These are phyloP conservation scores for Euphrasia confusa DNA, from an alignment of 257 asterid species.

Conservation along the genomic window DNA sequence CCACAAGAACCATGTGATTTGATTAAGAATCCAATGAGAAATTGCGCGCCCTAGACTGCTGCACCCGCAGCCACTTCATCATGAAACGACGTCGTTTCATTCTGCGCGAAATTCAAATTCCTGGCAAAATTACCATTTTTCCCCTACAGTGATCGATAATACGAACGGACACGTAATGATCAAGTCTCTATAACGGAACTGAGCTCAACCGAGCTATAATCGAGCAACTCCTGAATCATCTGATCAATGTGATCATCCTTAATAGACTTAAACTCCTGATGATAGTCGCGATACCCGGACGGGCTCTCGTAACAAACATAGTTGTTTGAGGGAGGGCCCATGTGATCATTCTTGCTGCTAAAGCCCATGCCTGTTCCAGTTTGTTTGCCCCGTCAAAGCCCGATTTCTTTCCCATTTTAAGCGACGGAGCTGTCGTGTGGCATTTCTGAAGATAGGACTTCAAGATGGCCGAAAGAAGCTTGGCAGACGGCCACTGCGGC, in stretches of 20 bases:
- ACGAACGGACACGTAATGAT: conserved; percentile 18
- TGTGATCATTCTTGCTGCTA: conserved; percentile 21
- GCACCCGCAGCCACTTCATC: too few species aligned
- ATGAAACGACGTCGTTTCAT: too few species aligned
- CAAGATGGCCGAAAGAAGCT: conserved; percentile 58
- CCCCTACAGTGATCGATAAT: not conserved
- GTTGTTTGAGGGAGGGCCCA: not conserved
- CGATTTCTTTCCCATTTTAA: conserved; percentile 43
- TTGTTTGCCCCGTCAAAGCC: not conserved
- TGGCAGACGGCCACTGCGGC: conserved; percentile 47
- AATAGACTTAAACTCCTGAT: conserved; percentile 29
- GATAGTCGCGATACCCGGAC: not conserved
- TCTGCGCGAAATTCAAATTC: too few species aligned
- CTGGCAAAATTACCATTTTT: too few species aligned
- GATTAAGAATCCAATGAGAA: too few species aligned
- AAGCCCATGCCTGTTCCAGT: conserved; percentile 6
- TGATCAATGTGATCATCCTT: conserved; percentile 82
- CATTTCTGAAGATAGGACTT: conserved; percentile 83
- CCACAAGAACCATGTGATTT: too few species aligned
- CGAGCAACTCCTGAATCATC: conserved; percentile 82
- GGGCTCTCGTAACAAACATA: conserved; percentile 2
- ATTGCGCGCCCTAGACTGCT: too few species aligned
- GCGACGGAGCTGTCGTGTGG: conserved; percentile 54
- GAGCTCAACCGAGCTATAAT: conserved; percentile 68
- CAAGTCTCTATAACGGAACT: conserved; percentile 34